A percentile compares a stretch with the other conserved stretches of the same genome.
Conservation (phyloP, 148 eudicot genomes). For the Rhododendron ferrugineum region DNA sequence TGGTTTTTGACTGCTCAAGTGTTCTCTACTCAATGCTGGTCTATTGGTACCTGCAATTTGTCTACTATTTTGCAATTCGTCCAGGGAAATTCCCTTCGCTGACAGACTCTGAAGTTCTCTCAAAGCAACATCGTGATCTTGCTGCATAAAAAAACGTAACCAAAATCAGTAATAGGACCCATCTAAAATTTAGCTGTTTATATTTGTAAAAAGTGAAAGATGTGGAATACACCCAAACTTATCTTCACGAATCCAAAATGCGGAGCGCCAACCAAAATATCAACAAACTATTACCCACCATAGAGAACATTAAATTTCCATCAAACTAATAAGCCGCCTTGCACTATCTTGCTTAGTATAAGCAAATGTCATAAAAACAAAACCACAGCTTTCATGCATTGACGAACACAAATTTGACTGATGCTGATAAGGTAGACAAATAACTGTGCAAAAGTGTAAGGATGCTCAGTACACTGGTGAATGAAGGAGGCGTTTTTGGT, state of each 20-base stretch:
- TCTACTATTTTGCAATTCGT: not conserved
- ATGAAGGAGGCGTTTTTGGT: not conserved
- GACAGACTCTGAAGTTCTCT: not conserved
- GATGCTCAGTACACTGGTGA: not conserved
- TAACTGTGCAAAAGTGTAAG: not conserved
- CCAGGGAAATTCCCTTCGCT: conserved; percentile 3
- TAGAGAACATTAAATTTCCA: not conserved
- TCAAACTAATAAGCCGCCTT: not conserved
- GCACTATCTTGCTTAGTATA: not conserved
- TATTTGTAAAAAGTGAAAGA: not conserved
- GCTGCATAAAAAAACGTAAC: not conserved
- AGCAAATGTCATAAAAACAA: not conserved
- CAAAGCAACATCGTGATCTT: conserved; percentile 7
- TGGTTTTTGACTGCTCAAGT: not conserved
- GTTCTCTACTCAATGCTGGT: not conserved
- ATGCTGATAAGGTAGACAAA: not conserved
- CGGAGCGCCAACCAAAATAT: not conserved
- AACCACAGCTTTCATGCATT: not conserved
- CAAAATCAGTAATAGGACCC: not conserved
- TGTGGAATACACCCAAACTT: not conserved
- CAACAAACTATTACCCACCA: not conserved
- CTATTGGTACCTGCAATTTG: not conserved
- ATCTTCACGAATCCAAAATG: not conserved
- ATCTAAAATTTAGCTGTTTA: not conserved
- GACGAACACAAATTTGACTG: not conserved